Evolutionary conservation across 2,329 filamentous ascomycete species (phyloP).

Genomic region (Sporothrix humicola): DNA sequence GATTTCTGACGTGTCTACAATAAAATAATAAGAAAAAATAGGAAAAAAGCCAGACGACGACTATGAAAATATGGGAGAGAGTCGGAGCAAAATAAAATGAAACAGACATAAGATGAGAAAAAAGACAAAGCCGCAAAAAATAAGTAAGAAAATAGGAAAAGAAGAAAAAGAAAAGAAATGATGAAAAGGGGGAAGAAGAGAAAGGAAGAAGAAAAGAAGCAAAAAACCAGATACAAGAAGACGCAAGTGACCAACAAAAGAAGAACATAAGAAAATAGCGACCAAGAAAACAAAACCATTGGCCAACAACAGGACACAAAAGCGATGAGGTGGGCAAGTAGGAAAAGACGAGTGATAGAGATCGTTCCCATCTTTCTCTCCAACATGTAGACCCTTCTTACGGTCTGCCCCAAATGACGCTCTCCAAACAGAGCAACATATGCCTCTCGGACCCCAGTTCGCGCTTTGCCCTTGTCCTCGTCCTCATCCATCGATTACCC

Average conservation of each 20-base stretch:
- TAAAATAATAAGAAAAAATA: slow-evolving; percentile 9
- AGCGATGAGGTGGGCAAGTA: not conserved
- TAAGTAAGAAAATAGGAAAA: not conserved
- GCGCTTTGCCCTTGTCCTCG: no score
- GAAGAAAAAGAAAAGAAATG: not conserved
- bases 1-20: slow-evolving; percentile 28
- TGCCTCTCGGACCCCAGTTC: not conserved
- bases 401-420: not conserved
- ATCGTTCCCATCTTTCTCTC: not conserved
- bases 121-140: not conserved
- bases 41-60: slow-evolving; percentile 11
- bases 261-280: not conserved
- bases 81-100: not conserved
- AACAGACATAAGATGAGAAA: slow-evolving; percentile 17
- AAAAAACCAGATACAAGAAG: not conserved
- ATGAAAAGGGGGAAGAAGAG: not conserved
- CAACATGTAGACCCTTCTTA: slow-evolving; percentile 10
- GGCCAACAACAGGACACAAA: slow-evolving; percentile 12
- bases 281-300: not conserved
- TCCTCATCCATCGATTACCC: not conserved
- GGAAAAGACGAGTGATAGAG: not conserved
- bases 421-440: not conserved
- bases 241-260: not conserved
- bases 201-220: not conserved
- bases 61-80: slow-evolving; percentile 25